A percentile compares a stretch with the other conserved stretches of the same genome.
Evolutionary conservation across 805 yeast species (phyloP).

Genomic region (Ogataea minuta): DNA sequence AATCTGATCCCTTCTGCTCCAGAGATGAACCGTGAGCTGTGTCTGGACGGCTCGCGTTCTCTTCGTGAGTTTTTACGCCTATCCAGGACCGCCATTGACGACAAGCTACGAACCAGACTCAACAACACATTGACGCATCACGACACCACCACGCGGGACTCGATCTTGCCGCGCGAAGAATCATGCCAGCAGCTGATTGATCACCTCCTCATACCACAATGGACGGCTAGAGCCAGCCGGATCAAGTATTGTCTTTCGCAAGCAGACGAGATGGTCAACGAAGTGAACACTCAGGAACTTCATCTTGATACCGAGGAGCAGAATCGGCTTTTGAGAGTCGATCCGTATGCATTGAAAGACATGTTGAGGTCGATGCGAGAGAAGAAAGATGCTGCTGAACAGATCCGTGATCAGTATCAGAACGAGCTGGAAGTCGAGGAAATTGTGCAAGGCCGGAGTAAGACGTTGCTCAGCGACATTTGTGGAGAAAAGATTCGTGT

Average conservation of each 20-base stretch:
- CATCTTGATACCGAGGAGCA: constrained; percentile 22
- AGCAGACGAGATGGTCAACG: constrained; percentile 30
- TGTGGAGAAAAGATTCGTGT: constrained; percentile 4
- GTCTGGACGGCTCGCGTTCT: constrained; percentile 35
- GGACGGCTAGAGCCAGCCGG: constrained; percentile 42
- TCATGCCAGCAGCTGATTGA: constrained; percentile 38
- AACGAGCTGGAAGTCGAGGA: constrained; percentile 42
- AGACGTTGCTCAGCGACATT: constrained; percentile 32
- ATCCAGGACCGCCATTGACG: constrained; percentile 43
- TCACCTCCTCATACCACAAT: constrained; percentile 42
- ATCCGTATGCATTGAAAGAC: constrained; percentile 51
- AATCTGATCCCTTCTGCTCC: constrained; percentile 30
- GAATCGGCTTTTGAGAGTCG: constrained; percentile 36
- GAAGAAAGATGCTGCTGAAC: constrained; percentile 30
- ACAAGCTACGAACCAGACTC: constrained; percentile 42
- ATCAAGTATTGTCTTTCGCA: constrained; percentile 43
- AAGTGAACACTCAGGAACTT: constrained; percentile 28
- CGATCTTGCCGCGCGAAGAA: constrained; percentile 23
- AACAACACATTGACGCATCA: constrained; percentile 38
- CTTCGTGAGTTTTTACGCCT: constrained; percentile 36
- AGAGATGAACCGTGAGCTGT: constrained; percentile 26
- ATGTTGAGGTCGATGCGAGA: constrained; percentile 30
- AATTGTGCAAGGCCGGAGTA: constrained; percentile 39
- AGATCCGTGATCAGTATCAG: constrained; percentile 35
- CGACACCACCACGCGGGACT: constrained; percentile 18